These are phyloP conservation scores for Calendula officinalis DNA, from an alignment of 129 eudicot genomes.

Conservation along the genomic window DNA sequence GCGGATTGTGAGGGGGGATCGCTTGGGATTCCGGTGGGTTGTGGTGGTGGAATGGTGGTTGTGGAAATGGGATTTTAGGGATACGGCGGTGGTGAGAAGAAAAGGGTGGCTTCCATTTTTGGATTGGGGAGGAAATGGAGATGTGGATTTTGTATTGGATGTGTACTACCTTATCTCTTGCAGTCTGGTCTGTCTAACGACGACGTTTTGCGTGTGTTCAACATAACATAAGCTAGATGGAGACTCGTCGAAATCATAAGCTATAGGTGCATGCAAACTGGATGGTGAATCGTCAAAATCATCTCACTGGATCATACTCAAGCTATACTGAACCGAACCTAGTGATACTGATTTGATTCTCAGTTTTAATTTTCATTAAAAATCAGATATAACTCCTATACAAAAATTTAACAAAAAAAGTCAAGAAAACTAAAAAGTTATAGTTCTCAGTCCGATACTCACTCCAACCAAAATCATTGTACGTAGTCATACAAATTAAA, in stretches of 20 bases:
- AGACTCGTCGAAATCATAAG: too few species aligned
- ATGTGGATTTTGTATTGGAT: conserved; percentile 1
- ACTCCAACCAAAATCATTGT: too few species aligned
- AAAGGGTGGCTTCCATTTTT: conserved; percentile 66
- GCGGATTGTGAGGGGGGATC: conserved; percentile 34
- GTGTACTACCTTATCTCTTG: conserved; percentile 21
- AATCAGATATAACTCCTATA: too few species aligned
- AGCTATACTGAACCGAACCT: too few species aligned
- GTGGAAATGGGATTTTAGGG: conserved; percentile 53
- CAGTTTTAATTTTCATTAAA: too few species aligned
- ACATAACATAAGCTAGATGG: too few species aligned
- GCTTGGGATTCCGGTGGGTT: conserved; percentile 20
- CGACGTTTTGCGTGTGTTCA: background rate
- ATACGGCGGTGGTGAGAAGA: conserved; percentile 34
- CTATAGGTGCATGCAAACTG: too few species aligned
- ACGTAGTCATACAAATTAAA: too few species aligned
- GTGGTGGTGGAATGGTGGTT: conserved; percentile 39
- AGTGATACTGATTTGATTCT: too few species aligned
- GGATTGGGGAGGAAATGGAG: conserved; percentile 9
- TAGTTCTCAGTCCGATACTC: background rate
- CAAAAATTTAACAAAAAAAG: too few species aligned
- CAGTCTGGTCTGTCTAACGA: background rate
- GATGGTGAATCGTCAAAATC: too few species aligned
- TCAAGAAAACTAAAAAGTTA: background rate
- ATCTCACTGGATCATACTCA: too few species aligned